Evolutionary conservation across 306 rosid species (phyloP).

Genomic region (Cicer chorassanicum): DNA sequence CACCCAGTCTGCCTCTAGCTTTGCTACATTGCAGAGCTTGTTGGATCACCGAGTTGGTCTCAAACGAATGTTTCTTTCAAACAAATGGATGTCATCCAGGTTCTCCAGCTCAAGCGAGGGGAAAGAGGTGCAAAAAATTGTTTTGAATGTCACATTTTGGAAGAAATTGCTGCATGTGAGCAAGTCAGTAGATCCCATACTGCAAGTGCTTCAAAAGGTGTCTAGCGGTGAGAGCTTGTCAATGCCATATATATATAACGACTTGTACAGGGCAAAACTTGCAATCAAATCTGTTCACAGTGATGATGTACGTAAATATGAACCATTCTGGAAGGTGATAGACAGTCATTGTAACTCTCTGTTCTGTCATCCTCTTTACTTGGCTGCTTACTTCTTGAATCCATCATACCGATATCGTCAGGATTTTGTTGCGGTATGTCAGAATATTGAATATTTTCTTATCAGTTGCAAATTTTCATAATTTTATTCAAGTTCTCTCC

Average conservation of each 20-base stretch:
- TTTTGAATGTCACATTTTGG: conserved; percentile 76
- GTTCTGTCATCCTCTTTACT: conserved; percentile 82
- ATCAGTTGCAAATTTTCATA: conserved; percentile 34
- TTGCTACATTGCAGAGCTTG: conserved; percentile 78
- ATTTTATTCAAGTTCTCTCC: conserved; percentile 46
- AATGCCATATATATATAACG: conserved; percentile 76
- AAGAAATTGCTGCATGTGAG: conserved; percentile 75
- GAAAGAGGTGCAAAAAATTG: conserved; percentile 81
- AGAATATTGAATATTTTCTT: conserved; percentile 39
- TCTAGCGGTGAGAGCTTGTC: conserved; percentile 70
- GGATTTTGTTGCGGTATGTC: conserved; percentile 80
- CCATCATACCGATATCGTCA: conserved; percentile 85
- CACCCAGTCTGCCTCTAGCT: conserved; percentile 74
- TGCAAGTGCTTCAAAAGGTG: conserved; percentile 81
- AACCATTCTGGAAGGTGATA: conserved; percentile 85
- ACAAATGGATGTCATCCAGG: conserved; percentile 80
- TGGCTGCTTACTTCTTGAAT: conserved; percentile 94
- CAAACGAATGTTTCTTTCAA: conserved; percentile 78
- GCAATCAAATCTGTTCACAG: conserved; percentile 72
- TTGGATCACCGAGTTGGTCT: conserved; percentile 78
- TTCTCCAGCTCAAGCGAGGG: conserved; percentile 71
- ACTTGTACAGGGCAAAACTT: conserved; percentile 82
- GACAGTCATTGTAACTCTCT: conserved; percentile 77
- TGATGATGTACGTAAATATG: conserved; percentile 78
- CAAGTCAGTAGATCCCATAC: conserved; percentile 79